These are phyloP conservation scores for Cladosporium cucumerinum DNA, from an alignment of 2,329 filamentous ascomycete species.

Conservation along the genomic window DNA sequence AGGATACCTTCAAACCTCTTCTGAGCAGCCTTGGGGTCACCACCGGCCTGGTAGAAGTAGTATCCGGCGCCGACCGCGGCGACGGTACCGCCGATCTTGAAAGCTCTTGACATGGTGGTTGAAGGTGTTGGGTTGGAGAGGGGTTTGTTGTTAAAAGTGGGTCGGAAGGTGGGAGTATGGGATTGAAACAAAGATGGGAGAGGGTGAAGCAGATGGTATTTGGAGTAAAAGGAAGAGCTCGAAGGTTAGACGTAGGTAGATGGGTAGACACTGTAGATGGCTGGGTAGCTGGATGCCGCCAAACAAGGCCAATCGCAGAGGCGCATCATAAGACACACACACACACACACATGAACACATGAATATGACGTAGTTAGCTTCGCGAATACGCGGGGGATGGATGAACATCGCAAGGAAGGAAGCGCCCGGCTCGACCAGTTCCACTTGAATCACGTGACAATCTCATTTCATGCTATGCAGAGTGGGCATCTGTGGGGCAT, in stretches of 20 bases:
- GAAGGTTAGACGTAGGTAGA: not conserved
- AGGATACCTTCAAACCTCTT: constrained; percentile 83
- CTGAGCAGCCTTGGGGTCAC: constrained; percentile 75
- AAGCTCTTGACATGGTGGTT: constrained; percentile 16
- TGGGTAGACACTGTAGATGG: not conserved
- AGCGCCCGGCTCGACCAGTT: not conserved
- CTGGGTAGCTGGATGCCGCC: not conserved
- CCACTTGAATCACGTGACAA: constrained; percentile 4
- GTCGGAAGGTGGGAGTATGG: not conserved
- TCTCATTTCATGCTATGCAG: too few relatives aligned
- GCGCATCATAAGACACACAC: constrained; percentile 10
- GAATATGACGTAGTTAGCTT: not conserved
- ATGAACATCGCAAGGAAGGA: not conserved
- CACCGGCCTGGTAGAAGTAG: constrained; percentile 87
- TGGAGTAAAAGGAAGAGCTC: constrained; percentile 3
- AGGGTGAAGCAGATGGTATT: not conserved
- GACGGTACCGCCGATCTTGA: constrained; percentile 49
- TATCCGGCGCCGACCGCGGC: constrained; percentile 70
- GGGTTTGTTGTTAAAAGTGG: not conserved
- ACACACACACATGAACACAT: too few relatives aligned
- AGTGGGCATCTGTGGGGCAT: too few relatives aligned
- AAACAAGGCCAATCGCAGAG: not conserved
- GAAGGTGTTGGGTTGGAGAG: not conserved
- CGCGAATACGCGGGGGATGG: not conserved
- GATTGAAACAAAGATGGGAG: not conserved